Percentiles rank a stretch among this genome's conserved stretches.
Evolutionary conservation across 2,329 filamentous ascomycete genomes (phyloP).

Genomic region (Aspergillus intermedius): DNA sequence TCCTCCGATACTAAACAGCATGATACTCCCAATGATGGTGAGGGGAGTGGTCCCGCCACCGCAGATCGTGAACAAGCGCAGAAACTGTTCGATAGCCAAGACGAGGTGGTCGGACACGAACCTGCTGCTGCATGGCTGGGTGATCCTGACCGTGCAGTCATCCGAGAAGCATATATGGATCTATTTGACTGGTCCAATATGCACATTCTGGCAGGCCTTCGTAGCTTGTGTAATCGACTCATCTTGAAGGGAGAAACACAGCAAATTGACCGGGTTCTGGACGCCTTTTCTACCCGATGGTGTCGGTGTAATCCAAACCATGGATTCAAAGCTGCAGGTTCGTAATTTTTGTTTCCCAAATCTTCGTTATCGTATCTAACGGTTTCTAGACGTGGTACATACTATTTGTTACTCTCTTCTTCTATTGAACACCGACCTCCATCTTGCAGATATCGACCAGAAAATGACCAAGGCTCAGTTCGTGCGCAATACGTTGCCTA

Average conservation of each 20-base stretch:
- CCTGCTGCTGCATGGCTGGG: slow-evolving; percentile 86
- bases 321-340: slow-evolving; percentile 83
- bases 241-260: slow-evolving; percentile 88
- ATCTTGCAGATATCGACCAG: slow-evolving; percentile 87
- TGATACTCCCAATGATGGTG: not conserved
- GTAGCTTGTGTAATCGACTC: slow-evolving; percentile 73
- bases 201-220: slow-evolving; percentile 71
- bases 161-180: slow-evolving; percentile 79
- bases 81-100: slow-evolving; percentile 72
- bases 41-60: slow-evolving; percentile 37
- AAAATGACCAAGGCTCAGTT: slow-evolving; percentile 97
- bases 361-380: slow-evolving; percentile 23
- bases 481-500: slow-evolving; percentile 91
- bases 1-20: slow-evolving; percentile 15
- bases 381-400: slow-evolving; percentile 72
- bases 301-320: slow-evolving; percentile 88
- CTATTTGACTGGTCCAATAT: slow-evolving; percentile 78
- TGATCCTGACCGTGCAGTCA: slow-evolving; percentile 46
- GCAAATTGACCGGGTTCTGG: slow-evolving; percentile 89
- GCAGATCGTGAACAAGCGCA: slow-evolving; percentile 72
- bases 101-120: slow-evolving; percentile 71
- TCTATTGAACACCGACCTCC: slow-evolving; percentile 90
- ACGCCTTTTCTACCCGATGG: slow-evolving; percentile 84
- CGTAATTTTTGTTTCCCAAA: slow-evolving; percentile 24
- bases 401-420: slow-evolving; percentile 96